Conservation (phyloP, 2,329 filamentous ascomycete species). For the Akanthomyces lecanii region DNA sequence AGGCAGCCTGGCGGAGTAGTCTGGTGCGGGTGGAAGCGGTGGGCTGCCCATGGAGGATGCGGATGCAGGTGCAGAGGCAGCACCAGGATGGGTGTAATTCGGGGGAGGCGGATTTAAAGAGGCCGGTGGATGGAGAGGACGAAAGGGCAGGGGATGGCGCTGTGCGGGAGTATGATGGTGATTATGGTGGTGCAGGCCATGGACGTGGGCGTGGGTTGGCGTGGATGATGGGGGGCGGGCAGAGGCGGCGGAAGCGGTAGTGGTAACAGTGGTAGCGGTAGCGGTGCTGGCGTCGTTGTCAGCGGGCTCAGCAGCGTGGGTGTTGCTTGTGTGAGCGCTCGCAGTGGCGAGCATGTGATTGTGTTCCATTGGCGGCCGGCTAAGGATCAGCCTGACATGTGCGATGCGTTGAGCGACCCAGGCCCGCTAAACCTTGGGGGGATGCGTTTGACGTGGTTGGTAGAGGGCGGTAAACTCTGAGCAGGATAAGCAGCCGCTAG, state of each 20-base stretch:
- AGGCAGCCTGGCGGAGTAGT: conserved; percentile 26
- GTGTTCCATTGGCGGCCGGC: conserved; percentile 16
- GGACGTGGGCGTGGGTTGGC: conserved; percentile 11
- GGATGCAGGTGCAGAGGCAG: neutral
- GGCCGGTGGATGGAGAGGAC: neutral
- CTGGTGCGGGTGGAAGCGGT: conserved; percentile 20
- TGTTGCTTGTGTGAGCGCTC: conserved; percentile 13
- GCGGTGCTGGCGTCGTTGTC: neutral
- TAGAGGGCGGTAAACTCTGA: neutral
- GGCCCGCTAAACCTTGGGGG: conserved; percentile 5
- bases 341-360: conserved; percentile 25
- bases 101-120: conserved; percentile 9
- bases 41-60: conserved; percentile 9
- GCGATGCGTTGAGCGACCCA: conserved; percentile 8
- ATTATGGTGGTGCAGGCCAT: conserved; percentile 19
- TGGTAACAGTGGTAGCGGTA: neutral
- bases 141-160: conserved; percentile 23
- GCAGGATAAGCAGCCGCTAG: neutral
- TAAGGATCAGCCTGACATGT: conserved; percentile 15
- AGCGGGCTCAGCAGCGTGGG: neutral
- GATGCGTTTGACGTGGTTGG: no score
- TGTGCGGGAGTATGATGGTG: conserved; percentile 16
- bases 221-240: neutral
- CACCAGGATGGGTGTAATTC: neutral
- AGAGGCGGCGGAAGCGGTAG: conserved; percentile 3